Base-by-base conservation (phyloP, 2,329 filamentous ascomycete genomes). In the Phoma sp. region DNA sequence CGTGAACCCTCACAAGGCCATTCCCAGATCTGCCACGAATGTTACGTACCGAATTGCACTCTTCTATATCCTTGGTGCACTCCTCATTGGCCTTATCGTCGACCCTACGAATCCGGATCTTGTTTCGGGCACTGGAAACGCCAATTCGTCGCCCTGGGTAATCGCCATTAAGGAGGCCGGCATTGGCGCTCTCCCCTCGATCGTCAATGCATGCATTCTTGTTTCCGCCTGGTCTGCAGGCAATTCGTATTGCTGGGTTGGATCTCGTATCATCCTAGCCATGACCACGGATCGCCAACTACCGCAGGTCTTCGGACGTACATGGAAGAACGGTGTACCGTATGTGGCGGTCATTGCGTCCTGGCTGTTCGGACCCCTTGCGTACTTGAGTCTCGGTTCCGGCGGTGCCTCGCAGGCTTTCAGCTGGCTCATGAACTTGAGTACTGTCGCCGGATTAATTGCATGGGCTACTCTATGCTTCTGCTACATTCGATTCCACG, bases 301-400 rank as follows among this genome's bases (percentile, higher is more conserved):
- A 2, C 67, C 67, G 1, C 56, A 60, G 32, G 49, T 69, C 34
- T 69, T 70, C 23, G 56, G 57, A 2, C 57, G 60, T 60, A 64
- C 59, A 15, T 80, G 77, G 59, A 86, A 90, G 65, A 79, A 80
- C 11, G 86, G 86, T 61, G 83, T 93, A 0, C 90, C 90, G 0
- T 90, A 88, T 71, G 89, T 86, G 62, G 88, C 92, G 11, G 64
- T 75, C 1, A 71, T 86, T 15, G 72, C 83, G 1, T 84, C 93
- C 56, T 83, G 87, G 4, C 77, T 90, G 0, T 57, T 64, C 12
- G 50, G 47, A 0, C 62, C 57, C 10, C 78, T 93, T 4, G 83
- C 87, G 2, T 93, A 91, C 72, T 77, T 92, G 37, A 88, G 92
- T 72, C 81, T 93, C n/a, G 87, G 84, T 9, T 80, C 84, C 51